Evolutionary conservation across 345 rosid species (phyloP).

Genomic region (Citrus hindsii): DNA sequence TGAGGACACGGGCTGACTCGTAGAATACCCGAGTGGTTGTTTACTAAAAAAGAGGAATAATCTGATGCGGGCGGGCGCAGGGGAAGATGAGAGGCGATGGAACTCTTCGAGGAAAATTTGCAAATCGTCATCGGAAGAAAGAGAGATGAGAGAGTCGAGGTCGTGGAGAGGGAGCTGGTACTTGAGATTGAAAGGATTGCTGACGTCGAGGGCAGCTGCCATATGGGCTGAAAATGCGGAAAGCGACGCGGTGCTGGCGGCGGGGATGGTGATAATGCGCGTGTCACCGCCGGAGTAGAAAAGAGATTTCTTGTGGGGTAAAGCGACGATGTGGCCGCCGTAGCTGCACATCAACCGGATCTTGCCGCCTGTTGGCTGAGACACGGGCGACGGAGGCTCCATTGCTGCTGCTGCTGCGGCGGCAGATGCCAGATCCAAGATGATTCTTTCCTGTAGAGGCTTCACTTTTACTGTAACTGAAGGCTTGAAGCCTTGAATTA

Average conservation of each 20-base stretch:
- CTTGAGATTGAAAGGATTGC: constrained; percentile 34
- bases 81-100: constrained; percentile 19
- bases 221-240: constrained; percentile 33
- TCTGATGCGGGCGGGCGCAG: constrained; percentile 31
- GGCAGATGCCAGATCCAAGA: background rate
- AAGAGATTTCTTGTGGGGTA: constrained; percentile 45
- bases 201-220: constrained; percentile 29
- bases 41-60: constrained; percentile 30
- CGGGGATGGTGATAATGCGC: constrained; percentile 42
- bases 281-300: constrained; percentile 52
- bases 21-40: background rate
- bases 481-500: too few relatives aligned
- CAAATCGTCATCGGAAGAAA: constrained; percentile 45
- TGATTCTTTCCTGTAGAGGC: too few relatives aligned
- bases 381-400: background rate
- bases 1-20: background rate
- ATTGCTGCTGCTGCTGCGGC: background rate
- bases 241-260: constrained; percentile 22
- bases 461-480: too few relatives aligned
- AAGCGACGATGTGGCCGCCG: constrained; percentile 60
- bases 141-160: constrained; percentile 49
- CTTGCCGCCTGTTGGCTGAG: constrained; percentile 20
- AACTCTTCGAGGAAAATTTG: constrained; percentile 41
- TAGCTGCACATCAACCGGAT: constrained; percentile 83
- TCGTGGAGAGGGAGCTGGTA: constrained; percentile 48